phyloP scores from a whole-genome alignment of 23 red algal genomes.

The Gracilaria gracilis region DNA sequence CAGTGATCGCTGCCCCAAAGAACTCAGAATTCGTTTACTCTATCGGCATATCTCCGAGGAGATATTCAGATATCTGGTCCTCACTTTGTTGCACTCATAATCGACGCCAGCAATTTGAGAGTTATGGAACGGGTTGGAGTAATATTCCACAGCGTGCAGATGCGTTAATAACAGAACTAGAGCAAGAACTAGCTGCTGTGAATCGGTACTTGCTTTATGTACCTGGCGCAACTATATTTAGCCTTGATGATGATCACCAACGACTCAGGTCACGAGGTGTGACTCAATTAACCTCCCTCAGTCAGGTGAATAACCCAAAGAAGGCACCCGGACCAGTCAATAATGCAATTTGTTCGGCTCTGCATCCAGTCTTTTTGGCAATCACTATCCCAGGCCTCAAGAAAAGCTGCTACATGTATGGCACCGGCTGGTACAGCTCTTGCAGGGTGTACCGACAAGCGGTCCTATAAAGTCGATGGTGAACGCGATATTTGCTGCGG shows the following conservation, averaged over 20 bases:
- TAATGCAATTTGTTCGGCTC: conserved; percentile 19
- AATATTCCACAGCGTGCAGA: not conserved
- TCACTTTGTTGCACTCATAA: no score
- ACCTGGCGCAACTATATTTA: not conserved
- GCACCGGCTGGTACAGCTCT: not conserved
- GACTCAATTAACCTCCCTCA: not conserved
- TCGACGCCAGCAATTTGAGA: no score
- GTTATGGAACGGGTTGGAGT: no score
- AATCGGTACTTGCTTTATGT: not conserved
- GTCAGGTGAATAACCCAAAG: conserved; percentile 40
- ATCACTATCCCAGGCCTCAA: not conserved
- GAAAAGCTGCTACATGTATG: conserved; percentile 23
- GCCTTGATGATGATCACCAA: conserved; percentile 36
- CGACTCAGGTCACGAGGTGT: not conserved
- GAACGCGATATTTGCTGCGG: conserved; percentile 8
- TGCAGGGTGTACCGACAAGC: conserved; percentile 28
- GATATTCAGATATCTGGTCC: no score
- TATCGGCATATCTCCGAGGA: not conserved
- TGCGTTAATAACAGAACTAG: conserved; percentile 1
- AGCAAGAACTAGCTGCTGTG: conserved; percentile 1
- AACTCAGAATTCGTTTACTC: not conserved
- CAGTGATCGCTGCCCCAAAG: not conserved
- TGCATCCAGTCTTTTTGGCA: conserved; percentile 21
- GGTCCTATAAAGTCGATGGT: not conserved
- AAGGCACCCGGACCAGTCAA: conserved; percentile 16